Conservation (phyloP, 805 yeast species). For the Wickerhamiella hasegawae region DNA sequence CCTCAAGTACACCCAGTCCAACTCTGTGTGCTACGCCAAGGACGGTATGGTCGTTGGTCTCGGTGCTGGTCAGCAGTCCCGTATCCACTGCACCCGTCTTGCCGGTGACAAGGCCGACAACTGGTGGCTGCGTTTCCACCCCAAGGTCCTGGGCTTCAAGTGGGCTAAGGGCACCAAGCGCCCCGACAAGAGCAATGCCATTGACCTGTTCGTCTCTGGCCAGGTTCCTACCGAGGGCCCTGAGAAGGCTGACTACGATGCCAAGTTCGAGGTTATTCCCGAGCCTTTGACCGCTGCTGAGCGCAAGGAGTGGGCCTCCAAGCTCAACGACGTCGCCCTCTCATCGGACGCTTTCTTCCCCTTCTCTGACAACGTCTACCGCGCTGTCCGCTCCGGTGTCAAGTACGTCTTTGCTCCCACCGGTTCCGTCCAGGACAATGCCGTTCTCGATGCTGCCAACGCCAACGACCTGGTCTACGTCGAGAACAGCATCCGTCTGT, state of each 20-base stretch:
- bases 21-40: slow-evolving; percentile 96
- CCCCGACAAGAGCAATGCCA: slow-evolving; percentile 97
- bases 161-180: slow-evolving; percentile 98
- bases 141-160: slow-evolving; percentile 76
- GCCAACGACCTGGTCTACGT: slow-evolving; percentile 78
- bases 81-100: slow-evolving; percentile 97
- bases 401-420: slow-evolving; percentile 92
- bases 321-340: slow-evolving; percentile 73
- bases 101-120: slow-evolving; percentile 99
- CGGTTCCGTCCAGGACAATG: slow-evolving; percentile 96
- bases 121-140: slow-evolving; percentile 99
- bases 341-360: slow-evolving; percentile 99
- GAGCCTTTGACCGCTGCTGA: slow-evolving; percentile 67
- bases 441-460: slow-evolving; percentile 91
- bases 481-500: slow-evolving; percentile 92
- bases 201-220: slow-evolving; percentile 79
- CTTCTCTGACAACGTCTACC: slow-evolving; percentile 96
- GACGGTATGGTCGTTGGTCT: slow-evolving; percentile 98
- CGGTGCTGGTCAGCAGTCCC: slow-evolving; percentile 99
- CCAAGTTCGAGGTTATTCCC: slow-evolving; percentile 76
- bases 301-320: slow-evolving; percentile 71
- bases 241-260: slow-evolving; percentile 80
- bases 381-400: slow-evolving; percentile 95
- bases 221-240: slow-evolving; percentile 88
- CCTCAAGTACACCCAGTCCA: slow-evolving; percentile 93